Evolutionary conservation across 2,329 filamentous ascomycete genomes (phyloP).

Genomic region (Clonostachys solani): DNA sequence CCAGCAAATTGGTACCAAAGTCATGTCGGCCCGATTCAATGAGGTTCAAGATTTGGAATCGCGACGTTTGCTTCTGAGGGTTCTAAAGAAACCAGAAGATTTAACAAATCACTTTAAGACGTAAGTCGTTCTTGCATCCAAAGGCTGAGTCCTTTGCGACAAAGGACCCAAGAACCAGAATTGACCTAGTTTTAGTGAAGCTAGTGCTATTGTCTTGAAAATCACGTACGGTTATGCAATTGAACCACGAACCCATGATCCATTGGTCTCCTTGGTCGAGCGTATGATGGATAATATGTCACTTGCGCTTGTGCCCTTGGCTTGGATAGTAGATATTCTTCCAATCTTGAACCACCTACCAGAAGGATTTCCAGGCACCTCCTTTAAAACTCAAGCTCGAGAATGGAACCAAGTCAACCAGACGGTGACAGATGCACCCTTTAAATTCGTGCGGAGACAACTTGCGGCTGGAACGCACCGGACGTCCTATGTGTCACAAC

Average conservation of each 20-base stretch:
- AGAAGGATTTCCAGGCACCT: constrained; percentile 16
- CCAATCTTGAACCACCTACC: constrained; percentile 22
- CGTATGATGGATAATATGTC: constrained; percentile 19
- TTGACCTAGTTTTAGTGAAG: constrained; percentile 13
- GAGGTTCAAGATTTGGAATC: constrained; percentile 5
- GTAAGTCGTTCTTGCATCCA: constrained; percentile 1
- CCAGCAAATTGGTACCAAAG: constrained; percentile 1
- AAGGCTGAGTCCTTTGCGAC: neutral
- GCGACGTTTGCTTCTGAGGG: constrained; percentile 1
- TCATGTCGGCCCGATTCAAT: neutral
- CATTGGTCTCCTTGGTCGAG: constrained; percentile 19
- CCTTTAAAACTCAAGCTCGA: constrained; percentile 19
- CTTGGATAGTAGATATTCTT: constrained; percentile 24
- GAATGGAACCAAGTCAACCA: constrained; percentile 13
- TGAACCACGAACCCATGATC: constrained; percentile 16
- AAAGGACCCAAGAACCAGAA: too few relatives aligned
- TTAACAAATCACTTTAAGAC: constrained; percentile 4
- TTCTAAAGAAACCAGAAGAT: constrained; percentile 1
- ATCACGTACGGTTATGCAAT: constrained; percentile 24
- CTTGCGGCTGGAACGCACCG: constrained; percentile 10
- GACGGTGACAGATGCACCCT: constrained; percentile 14
- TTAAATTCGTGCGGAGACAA: constrained; percentile 19
- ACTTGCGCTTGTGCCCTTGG: constrained; percentile 16
- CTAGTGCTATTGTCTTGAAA: constrained; percentile 15
- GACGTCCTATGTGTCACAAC: constrained; percentile 18